Evolutionary conservation across 2,329 filamentous ascomycete species (phyloP).

Genomic region (Alternaria hordeiaustralica): DNA sequence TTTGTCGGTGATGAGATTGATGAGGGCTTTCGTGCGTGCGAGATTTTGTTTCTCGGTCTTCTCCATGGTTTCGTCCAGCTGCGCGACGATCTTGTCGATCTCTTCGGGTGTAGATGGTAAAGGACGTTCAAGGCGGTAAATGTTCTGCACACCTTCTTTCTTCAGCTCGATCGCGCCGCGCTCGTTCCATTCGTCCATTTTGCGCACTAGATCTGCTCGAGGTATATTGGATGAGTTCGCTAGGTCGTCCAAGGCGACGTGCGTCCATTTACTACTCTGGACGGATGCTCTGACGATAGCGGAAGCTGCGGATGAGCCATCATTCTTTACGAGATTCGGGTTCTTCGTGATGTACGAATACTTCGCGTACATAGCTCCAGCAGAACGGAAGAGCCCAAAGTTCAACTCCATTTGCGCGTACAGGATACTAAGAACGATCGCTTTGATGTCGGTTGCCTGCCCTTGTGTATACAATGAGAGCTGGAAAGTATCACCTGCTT

Average conservation of each 20-base stretch:
- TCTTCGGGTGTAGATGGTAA: constrained; percentile 55
- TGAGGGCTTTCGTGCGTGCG: constrained; percentile 57
- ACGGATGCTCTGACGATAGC: constrained; percentile 54
- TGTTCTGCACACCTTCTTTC: constrained; percentile 59
- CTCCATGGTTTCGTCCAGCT: constrained; percentile 60
- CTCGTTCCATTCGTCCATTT: constrained; percentile 63
- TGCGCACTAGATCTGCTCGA: constrained; percentile 59
- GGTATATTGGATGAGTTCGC: constrained; percentile 41
- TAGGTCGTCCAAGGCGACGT: constrained; percentile 58
- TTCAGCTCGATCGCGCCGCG: constrained; percentile 59
- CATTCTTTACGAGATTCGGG: constrained; percentile 36
- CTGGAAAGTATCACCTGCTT: constrained; percentile 55
- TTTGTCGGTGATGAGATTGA: constrained; percentile 60
- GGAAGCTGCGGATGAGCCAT: constrained; percentile 52
- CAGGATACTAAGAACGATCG: constrained; percentile 59
- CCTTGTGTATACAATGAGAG: constrained; percentile 55
- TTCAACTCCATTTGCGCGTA: constrained; percentile 68
- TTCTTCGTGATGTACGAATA: constrained; percentile 59
- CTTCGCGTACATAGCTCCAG: constrained; percentile 62
- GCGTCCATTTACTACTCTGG: constrained; percentile 52
- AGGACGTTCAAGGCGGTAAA: constrained; percentile 59
- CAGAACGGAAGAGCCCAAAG: constrained; percentile 62
- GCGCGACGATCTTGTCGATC: constrained; percentile 54
- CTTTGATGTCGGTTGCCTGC: constrained; percentile 61
- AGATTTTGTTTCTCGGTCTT: constrained; percentile 62